Base-by-base conservation (phyloP, 306 rosid genomes). In the Trifolium dubium region DNA sequence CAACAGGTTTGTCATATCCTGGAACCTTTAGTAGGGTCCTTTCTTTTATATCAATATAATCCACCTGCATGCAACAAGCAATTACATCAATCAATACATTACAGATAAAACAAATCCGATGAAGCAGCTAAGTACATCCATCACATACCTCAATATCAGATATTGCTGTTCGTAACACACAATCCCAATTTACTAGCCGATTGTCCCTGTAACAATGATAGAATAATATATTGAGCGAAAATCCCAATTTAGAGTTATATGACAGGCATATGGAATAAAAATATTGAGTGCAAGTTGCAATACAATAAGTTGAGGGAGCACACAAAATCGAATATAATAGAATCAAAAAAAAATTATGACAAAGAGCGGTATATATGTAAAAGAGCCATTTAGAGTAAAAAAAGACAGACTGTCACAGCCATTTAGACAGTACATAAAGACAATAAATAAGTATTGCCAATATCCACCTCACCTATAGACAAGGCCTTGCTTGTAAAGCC, bases 181-280 rank as follows among this genome's bases (percentile, higher is more conserved):
- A 90, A 83, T 92, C 98, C 98, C 98, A 94, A 76, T 94, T 94
- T 50, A 94, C 98, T 53, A 92, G 84, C 41, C 99, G 99, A 58
- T 86, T 67, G 83, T 90, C 99, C 87, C 98, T 94, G 85, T 14
- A 63, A 80, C 75, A 73, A 54, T 50, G 73, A 77, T 73, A 31
- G 13, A 23, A 51, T 56, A 18, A 19, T 19, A 55, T 69, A 69
- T 46, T 74, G 4, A 39, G 14, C 31, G 64, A 72, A 40, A 4
- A 60, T 17, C 17, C 17, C 69, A 19, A 46, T 17, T 35, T 41
- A 41, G 73, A 29, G 18, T 17, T 55, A 35, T 32, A 46, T 30
- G 62, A 64, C 43, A 34, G 13, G 51, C 34, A 74, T 44, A 80
- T 5, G 43, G 69, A 43, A 64, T 9, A 54, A 19, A 54, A 6